These are phyloP conservation scores for Pestalotiopsis sp. DNA, from an alignment of 2,329 filamentous ascomycete species.

Conservation along the genomic window DNA sequence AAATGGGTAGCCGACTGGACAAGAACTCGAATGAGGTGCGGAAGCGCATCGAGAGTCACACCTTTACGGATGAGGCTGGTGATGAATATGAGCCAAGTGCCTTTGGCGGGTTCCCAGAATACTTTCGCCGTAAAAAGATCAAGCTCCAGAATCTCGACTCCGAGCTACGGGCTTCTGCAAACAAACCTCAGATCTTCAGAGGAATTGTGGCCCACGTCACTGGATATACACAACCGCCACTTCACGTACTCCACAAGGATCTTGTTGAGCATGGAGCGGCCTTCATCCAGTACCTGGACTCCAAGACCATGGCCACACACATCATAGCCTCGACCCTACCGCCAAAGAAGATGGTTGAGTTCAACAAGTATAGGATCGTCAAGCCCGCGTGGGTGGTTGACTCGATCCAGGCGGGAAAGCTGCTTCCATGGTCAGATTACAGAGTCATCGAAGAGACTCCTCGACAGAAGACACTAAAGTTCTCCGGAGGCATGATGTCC, in stretches of 20 bases:
- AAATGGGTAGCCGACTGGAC: slow-evolving; percentile 63
- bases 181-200: slow-evolving; percentile 85
- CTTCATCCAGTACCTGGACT: slow-evolving; percentile 92
- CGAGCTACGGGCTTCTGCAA: slow-evolving; percentile 70
- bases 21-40: slow-evolving; percentile 65
- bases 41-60: slow-evolving; percentile 66
- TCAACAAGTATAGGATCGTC: slow-evolving; percentile 84
- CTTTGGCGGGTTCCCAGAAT: slow-evolving; percentile 89
- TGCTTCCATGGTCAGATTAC: slow-evolving; percentile 86
- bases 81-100: slow-evolving; percentile 88
- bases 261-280: slow-evolving; percentile 93
- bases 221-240: slow-evolving; percentile 92
- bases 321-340: slow-evolving; percentile 91
- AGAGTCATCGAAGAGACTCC: slow-evolving; percentile 83
- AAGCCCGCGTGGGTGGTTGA: slow-evolving; percentile 95
- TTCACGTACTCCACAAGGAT: slow-evolving; percentile 83
- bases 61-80: slow-evolving; percentile 79
- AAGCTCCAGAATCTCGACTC: slow-evolving; percentile 95
- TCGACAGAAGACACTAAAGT: slow-evolving; percentile 74
- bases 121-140: slow-evolving; percentile 93
- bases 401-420: slow-evolving; percentile 77
- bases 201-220: slow-evolving; percentile 90
- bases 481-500: slow-evolving; percentile 64
- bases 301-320: slow-evolving; percentile 93
- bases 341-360: slow-evolving; percentile 91